Base-by-base conservation (phyloP, 2,329 filamentous ascomycete species). In the Ascochyta rabiei region DNA sequence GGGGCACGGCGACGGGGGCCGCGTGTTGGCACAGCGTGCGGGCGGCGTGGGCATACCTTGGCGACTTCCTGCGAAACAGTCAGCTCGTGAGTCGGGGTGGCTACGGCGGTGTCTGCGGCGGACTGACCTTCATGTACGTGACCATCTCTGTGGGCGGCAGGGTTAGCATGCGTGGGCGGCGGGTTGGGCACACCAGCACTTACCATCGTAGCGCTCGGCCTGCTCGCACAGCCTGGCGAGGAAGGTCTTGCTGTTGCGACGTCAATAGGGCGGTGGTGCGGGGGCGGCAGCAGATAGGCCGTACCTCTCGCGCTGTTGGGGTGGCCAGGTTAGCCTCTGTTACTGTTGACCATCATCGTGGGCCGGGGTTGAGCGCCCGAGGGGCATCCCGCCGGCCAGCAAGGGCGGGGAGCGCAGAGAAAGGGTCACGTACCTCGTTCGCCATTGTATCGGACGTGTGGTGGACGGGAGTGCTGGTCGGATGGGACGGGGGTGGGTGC, bases 171-270 rank as follows among this genome's bases (percentile, higher is more conserved):
- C 60, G 64, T 60, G 53, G 56, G 40, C 55, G 45, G 44, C 42
- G 57, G 52, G 52, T 54, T 46, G 57, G 49, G 39, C 55, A 54
- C 50, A 28, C 55, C 47, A 48, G 68, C 63, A 77, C 84, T 79
- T 78, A 87, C 85, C 95, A 93, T 99, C 93, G 83, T 99, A 99
- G 78, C 93, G 93, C 87, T 98, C 95, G 79, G 95, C 95, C 88
- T 99, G 95, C 90, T 98, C 95, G 86, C 95, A 98, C 79, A 99
- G 92, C 84, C 95, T 89, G 81, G 95, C 95, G 80, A 98, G 91
- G 87, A 98, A 98, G 78, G 95, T 98, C 89, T 98, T 98, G 72
- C 73, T 76, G 67, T 62, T 53, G 45, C 42, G 16, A 50, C 42
- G 72, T 75, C 66, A 75, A 70, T 70, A 59, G 52, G 40, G 24